These are phyloP conservation scores for Saccharomycopsis schoenii DNA, from an alignment of 805 yeast species.

Conservation along the genomic window DNA sequence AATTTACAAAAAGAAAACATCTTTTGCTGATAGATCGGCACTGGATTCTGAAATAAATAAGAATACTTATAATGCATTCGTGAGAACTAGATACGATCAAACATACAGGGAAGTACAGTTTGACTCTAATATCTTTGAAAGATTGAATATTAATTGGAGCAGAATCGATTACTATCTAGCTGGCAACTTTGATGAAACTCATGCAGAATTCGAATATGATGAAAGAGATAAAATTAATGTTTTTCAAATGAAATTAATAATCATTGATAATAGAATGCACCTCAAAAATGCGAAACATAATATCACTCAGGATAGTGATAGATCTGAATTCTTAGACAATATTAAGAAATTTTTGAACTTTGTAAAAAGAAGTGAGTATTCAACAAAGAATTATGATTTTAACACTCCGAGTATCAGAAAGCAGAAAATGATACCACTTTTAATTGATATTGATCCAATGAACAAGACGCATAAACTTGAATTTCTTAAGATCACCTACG, in stretches of 20 bases:
- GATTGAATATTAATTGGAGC: constrained; percentile 73
- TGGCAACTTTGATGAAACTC: constrained; percentile 60
- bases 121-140: constrained; percentile 43
- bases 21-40: not conserved
- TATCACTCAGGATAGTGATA: not conserved
- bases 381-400: not conserved
- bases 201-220: constrained; percentile 32
- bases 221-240: constrained; percentile 38
- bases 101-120: constrained; percentile 49
- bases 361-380: constrained; percentile 10
- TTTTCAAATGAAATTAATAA: constrained; percentile 72
- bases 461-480: constrained; percentile 70
- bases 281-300: not conserved
- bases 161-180: constrained; percentile 85
- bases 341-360: constrained; percentile 7
- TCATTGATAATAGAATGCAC: constrained; percentile 24
- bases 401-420: not conserved
- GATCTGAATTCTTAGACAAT: constrained; percentile 9
- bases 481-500: constrained; percentile 74
- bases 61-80: constrained; percentile 36
- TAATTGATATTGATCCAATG: constrained; percentile 67
- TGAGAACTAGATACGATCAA: constrained; percentile 72
- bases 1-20: constrained; percentile 8
- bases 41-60: constrained; percentile 6
- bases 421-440: constrained; percentile 53